Conservation (phyloP, 1,284 basidiomycete genomes). For the Moniliella sp. region DNA sequence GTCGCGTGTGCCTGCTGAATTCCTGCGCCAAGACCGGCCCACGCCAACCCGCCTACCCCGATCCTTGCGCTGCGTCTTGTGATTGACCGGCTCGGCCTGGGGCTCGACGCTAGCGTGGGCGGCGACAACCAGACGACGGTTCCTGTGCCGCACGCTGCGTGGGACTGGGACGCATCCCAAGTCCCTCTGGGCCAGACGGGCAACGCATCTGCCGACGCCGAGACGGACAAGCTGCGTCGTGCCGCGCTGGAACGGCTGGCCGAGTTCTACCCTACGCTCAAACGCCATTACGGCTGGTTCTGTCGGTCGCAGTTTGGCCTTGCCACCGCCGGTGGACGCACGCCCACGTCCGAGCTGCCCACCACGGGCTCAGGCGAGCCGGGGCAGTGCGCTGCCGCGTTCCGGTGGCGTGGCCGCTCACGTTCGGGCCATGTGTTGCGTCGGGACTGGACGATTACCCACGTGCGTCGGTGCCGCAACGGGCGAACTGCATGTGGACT, state of each 20-base stretch:
- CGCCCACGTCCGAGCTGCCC: too few species aligned
- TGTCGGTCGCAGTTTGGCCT: constrained; percentile 58
- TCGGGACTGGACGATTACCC: constrained; percentile 90
- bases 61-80: constrained; percentile 72
- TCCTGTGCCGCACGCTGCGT: too few species aligned
- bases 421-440: constrained; percentile 54
- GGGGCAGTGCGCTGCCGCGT: too few species aligned
- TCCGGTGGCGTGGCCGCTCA: constrained; percentile 78
- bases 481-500: constrained; percentile 73
- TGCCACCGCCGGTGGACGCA: too few species aligned
- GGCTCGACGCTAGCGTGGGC: constrained; percentile 3
- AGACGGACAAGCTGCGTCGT: too few species aligned
- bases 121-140: constrained; percentile 2
- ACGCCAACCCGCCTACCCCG: constrained; percentile 79
- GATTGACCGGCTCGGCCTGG: constrained; percentile 46
- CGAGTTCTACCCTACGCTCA: constrained; percentile 59
- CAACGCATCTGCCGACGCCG: constrained; percentile 37
- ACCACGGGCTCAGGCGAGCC: too few species aligned
- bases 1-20: constrained; percentile 61
- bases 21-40: constrained; percentile 71
- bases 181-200: constrained; percentile 41
- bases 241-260: constrained; percentile 48
- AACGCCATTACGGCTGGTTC: constrained; percentile 86
- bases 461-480: constrained; percentile 56
- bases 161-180: constrained; percentile 17